A percentile compares a stretch with the other conserved stretches of the same genome.
Evolutionary conservation across 106 monocot genomes (phyloP).

Genomic region (Dendrobium chrysotoxum): DNA sequence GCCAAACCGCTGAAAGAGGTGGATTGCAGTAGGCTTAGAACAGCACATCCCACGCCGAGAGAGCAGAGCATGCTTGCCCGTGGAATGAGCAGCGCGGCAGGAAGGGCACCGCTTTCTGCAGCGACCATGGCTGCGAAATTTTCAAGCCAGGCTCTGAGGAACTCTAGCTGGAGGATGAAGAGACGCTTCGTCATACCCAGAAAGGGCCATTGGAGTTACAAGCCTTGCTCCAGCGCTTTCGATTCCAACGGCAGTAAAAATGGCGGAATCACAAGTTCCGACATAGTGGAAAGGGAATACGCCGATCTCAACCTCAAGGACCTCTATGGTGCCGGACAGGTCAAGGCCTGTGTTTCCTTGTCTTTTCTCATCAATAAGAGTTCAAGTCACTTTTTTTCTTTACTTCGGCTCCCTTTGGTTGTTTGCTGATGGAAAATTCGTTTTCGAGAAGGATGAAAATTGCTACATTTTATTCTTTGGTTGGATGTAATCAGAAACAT

Average conservation of each 20-base stretch:
- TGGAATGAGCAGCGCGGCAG: not conserved
- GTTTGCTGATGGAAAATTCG: not conserved
- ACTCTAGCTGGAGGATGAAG: not conserved
- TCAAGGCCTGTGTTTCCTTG: not conserved
- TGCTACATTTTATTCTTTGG: too few relatives aligned
- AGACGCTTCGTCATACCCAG: not conserved
- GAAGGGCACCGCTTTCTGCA: not conserved
- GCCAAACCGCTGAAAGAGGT: too few relatives aligned
- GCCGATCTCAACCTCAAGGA: constrained; percentile 56
- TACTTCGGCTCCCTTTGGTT: not conserved
- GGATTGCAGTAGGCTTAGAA: too few relatives aligned
- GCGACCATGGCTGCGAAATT: not conserved
- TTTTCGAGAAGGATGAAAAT: not conserved
- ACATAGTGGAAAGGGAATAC: constrained; percentile 52
- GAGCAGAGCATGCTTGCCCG: not conserved
- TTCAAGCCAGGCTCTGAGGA: not conserved
- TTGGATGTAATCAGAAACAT: too few relatives aligned
- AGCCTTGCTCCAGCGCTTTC: not conserved
- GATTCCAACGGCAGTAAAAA: not conserved
- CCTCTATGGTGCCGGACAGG: constrained; percentile 23
- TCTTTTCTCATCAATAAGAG: not conserved
- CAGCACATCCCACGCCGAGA: not conserved
- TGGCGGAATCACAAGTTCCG: constrained; percentile 21
- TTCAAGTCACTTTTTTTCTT: not conserved
- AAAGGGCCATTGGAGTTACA: not conserved